A percentile compares a stretch with the other conserved stretches of the same genome.
phyloP scores from a whole-genome alignment of 208 protist species.

The Trichomonas tenax region DNA sequence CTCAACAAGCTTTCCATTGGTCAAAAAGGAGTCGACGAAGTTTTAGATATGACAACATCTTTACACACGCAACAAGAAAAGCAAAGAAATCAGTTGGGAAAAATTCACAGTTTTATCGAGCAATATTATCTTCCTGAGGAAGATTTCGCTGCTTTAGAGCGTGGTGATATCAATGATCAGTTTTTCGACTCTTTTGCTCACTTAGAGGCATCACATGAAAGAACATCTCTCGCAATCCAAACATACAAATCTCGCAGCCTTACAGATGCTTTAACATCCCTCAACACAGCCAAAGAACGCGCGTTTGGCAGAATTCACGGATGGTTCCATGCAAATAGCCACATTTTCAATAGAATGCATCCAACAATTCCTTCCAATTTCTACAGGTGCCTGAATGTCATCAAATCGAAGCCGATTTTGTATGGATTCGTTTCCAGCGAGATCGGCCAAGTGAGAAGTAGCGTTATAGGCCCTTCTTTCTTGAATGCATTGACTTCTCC shows the following conservation, averaged over 20 bases:
- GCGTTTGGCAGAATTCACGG: not conserved
- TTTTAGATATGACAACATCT: not conserved
- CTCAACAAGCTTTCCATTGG: not conserved
- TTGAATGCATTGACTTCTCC: not conserved
- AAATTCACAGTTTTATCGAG: not conserved
- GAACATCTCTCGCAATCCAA: not conserved
- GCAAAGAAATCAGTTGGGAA: not conserved
- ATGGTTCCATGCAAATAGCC: not conserved
- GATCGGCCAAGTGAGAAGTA: not conserved
- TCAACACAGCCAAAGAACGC: not conserved
- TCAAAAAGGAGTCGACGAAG: slow-evolving; percentile 15
- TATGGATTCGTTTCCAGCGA: not conserved
- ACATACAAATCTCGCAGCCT: not conserved
- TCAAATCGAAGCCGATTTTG: not conserved
- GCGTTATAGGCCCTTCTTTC: not conserved
- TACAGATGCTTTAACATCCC: not conserved
- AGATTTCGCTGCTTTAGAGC: not conserved
- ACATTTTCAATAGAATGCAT: not conserved
- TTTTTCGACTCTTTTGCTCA: not conserved
- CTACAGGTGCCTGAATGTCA: not conserved
- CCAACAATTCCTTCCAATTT: not conserved
- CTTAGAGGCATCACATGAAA: not conserved
- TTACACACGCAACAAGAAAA: slow-evolving; percentile 6
- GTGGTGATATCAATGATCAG: not conserved
- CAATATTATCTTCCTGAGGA: not conserved